phyloP scores from a whole-genome alignment of 768 basidiomycete genomes.

The Tulasnella sp. region DNA sequence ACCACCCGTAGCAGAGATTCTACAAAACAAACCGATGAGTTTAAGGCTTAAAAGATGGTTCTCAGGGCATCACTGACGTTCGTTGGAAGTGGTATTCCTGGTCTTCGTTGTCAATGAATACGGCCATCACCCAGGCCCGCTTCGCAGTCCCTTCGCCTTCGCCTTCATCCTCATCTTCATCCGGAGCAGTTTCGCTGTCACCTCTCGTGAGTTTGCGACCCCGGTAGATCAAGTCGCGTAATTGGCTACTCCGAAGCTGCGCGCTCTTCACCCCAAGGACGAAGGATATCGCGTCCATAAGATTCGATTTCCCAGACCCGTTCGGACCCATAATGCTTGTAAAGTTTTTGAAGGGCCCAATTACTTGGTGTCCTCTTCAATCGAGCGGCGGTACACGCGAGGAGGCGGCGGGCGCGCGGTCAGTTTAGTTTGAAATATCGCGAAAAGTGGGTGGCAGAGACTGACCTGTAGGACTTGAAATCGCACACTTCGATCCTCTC shows the following conservation, averaged over 20 bases:
- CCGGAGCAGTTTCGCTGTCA: conserved; percentile 28
- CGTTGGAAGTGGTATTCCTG: conserved; percentile 88
- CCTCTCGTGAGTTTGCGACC: conserved; percentile 50
- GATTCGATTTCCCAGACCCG: conserved; percentile 96
- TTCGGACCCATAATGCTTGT: conserved; percentile 97
- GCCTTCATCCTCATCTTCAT: conserved; percentile 37
- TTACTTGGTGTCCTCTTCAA: conserved; percentile 61
- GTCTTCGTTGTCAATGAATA: conserved; percentile 60
- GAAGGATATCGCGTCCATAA: conserved; percentile 99
- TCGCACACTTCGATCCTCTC: conserved; percentile 81
- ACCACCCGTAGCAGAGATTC: conserved; percentile 74
- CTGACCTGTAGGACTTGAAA: conserved; percentile 89
- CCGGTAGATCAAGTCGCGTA: conserved; percentile 93
- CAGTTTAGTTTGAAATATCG: neutral
- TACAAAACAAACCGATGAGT: conserved; percentile 26
- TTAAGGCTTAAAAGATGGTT: neutral
- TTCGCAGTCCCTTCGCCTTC: conserved; percentile 75
- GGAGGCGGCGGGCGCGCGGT: neutral
- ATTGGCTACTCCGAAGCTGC: conserved; percentile 81
- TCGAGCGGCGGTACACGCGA: neutral
- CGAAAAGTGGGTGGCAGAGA: neutral
- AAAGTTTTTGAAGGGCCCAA: conserved; percentile 87
- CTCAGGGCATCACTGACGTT: conserved; percentile 51
- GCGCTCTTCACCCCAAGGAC: conserved; percentile 93
- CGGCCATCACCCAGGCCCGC: conserved; percentile 92